These are phyloP conservation scores for Linnemannia elongata DNA, from an alignment of 192 early-diverging fungal species.

Conservation along the genomic window DNA sequence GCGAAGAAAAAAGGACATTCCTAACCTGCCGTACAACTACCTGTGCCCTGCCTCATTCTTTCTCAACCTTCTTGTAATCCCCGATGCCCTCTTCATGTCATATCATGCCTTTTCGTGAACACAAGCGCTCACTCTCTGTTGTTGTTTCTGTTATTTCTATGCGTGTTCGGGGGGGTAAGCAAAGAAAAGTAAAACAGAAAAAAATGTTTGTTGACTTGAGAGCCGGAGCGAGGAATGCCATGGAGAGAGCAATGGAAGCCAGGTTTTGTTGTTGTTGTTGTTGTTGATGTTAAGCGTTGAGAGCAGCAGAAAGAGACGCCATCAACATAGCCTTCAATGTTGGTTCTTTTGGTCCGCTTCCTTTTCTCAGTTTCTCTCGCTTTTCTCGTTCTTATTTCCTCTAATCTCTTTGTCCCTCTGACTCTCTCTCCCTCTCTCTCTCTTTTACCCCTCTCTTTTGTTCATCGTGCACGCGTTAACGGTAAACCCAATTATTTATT, in stretches of 20 bases:
- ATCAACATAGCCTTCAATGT: constrained; percentile 1
- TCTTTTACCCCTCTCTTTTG: neutral
- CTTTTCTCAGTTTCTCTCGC: neutral
- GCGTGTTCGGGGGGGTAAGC: neutral
- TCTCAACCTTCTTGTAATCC: neutral
- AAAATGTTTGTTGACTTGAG: constrained; percentile 5
- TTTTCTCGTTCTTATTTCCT: neutral
- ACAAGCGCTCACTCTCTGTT: neutral
- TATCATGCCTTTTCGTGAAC: neutral
- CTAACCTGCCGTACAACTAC: neutral
- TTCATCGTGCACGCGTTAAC: neutral
- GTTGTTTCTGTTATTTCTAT: neutral
- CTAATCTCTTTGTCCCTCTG: neutral
- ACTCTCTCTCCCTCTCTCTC: neutral
- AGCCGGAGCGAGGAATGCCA: neutral
- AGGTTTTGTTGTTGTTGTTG: no score
- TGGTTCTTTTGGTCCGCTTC: neutral
- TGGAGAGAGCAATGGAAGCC: neutral
- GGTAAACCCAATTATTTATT: constrained; percentile 7
- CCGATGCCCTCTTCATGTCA: neutral
- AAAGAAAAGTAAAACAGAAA: neutral
- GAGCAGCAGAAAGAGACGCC: neutral
- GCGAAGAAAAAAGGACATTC: neutral
- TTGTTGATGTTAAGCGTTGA: neutral
- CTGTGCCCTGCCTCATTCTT: neutral